phyloP scores from a whole-genome alignment of 164 flowering plant species.

The Saururus chinensis region DNA sequence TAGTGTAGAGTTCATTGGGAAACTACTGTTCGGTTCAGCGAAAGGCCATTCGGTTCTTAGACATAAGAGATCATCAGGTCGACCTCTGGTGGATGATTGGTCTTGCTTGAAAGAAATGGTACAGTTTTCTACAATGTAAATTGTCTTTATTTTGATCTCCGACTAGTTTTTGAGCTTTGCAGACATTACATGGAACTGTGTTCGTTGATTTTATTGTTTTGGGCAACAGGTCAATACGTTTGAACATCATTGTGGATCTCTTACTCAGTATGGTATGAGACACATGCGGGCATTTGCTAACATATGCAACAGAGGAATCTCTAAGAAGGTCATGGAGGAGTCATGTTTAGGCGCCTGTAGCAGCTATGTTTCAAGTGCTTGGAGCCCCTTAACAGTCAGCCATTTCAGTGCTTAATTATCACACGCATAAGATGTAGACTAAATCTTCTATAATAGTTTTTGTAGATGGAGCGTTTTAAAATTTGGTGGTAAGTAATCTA shows the following conservation, averaged over 20 bases:
- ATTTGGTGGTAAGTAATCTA: no score
- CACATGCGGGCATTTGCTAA: constrained; percentile 93
- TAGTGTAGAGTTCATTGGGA: constrained; percentile 55
- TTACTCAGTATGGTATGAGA: constrained; percentile 91
- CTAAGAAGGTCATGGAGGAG: constrained; percentile 35
- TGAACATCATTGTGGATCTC: constrained; percentile 63
- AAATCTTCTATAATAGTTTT: no score
- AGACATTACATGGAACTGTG: neutral
- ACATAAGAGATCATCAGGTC: constrained; percentile 31
- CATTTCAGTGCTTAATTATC: no score
- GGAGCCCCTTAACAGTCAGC: constrained; percentile 58
- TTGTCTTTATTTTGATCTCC: neutral
- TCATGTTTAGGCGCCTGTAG: constrained; percentile 47
- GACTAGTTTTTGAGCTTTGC: neutral
- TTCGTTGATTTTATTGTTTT: neutral
- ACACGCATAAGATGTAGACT: no score
- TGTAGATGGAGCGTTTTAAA: no score
- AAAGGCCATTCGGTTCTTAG: constrained; percentile 31
- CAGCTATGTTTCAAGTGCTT: constrained; percentile 23
- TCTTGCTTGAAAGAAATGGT: constrained; percentile 73
- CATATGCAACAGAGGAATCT: constrained; percentile 58
- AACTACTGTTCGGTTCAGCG: constrained; percentile 45
- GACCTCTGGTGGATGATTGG: constrained; percentile 81
- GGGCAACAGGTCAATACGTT: constrained; percentile 47
- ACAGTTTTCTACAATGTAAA: constrained; percentile 2